phyloP scores from a whole-genome alignment of 306 rosid species.

The Fragaria nilgerrensis region DNA sequence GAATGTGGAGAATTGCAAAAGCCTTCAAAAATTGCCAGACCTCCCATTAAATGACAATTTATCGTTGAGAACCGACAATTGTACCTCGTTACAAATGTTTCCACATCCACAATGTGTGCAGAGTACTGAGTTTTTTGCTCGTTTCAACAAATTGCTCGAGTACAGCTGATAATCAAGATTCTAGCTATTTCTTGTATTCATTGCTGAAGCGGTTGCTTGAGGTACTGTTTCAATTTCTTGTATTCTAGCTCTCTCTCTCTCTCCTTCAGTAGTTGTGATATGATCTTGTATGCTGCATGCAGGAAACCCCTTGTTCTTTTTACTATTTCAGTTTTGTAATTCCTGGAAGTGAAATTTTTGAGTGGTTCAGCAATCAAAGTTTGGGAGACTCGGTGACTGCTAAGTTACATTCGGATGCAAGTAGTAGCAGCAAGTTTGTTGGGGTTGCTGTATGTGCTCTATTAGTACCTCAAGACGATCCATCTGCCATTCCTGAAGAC shows the following conservation, averaged over 20 bases:
- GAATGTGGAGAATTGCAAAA: slow-evolving; percentile 6
- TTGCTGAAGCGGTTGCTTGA: slow-evolving; percentile 1
- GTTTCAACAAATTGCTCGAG: not conserved
- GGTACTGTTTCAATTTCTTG: not conserved
- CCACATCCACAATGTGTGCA: not conserved
- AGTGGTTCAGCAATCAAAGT: slow-evolving; percentile 11
- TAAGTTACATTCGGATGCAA: not conserved
- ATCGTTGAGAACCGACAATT: not conserved
- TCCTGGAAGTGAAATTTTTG: slow-evolving; percentile 20
- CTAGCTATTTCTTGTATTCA: not conserved
- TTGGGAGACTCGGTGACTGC: not conserved
- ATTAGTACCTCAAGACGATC: not conserved
- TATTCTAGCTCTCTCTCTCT: not conserved
- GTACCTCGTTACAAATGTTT: not conserved
- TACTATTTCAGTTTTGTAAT: not conserved
- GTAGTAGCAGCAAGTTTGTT: not conserved
- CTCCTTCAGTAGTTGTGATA: not conserved
- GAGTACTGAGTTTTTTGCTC: not conserved
- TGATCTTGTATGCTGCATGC: not conserved
- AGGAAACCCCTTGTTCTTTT: not conserved
- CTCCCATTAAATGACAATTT: slow-evolving; percentile 5
- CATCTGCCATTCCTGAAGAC: not conserved
- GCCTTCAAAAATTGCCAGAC: slow-evolving; percentile 18
- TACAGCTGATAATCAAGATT: not conserved
- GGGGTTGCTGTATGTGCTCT: slow-evolving; percentile 12